These are phyloP conservation scores for Rhizoclosmatium globosum DNA, from an alignment of 192 early-diverging fungal genomes.

Conservation along the genomic window DNA sequence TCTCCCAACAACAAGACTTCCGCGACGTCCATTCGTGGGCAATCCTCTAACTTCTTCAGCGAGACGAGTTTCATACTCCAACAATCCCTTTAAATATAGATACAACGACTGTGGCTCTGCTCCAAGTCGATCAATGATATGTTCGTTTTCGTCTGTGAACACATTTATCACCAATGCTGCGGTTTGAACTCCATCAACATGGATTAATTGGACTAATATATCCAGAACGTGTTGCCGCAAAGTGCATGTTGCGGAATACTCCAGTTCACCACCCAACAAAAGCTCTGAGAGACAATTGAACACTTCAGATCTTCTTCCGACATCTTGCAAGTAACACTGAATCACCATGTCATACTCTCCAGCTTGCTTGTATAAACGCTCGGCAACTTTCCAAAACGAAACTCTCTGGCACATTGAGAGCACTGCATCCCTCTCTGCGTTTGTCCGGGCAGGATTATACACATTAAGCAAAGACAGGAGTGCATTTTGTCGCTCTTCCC, in stretches of 20 bases:
- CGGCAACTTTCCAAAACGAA: constrained; percentile 49
- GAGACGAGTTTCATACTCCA: constrained; percentile 33
- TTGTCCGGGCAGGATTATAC: constrained; percentile 29
- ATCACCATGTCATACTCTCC: constrained; percentile 45
- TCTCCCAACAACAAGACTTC: background rate
- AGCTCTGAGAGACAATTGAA: constrained; percentile 36
- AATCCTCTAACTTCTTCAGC: background rate
- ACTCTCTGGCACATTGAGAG: constrained; percentile 32
- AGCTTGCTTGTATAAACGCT: constrained; percentile 31
- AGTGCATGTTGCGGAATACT: constrained; percentile 20
- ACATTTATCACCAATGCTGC: constrained; percentile 38
- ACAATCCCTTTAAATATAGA: constrained; percentile 37
- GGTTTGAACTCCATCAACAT: constrained; percentile 37
- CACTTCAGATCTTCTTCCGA: constrained; percentile 15
- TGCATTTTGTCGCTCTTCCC: constrained; percentile 48
- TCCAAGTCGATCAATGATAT: constrained; percentile 34
- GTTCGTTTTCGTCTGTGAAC: constrained; percentile 36
- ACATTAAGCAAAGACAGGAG: constrained; percentile 43
- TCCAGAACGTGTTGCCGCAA: constrained; percentile 41
- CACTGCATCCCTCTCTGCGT: constrained; percentile 30
- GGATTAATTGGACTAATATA: constrained; percentile 26
- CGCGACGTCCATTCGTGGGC: background rate
- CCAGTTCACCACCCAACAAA: constrained; percentile 20
- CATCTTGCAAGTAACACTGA: constrained; percentile 49
- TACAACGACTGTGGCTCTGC: constrained; percentile 33